Conservation (phyloP, 2,329 filamentous ascomycete genomes). For the Alternaria conjuncta region DNA sequence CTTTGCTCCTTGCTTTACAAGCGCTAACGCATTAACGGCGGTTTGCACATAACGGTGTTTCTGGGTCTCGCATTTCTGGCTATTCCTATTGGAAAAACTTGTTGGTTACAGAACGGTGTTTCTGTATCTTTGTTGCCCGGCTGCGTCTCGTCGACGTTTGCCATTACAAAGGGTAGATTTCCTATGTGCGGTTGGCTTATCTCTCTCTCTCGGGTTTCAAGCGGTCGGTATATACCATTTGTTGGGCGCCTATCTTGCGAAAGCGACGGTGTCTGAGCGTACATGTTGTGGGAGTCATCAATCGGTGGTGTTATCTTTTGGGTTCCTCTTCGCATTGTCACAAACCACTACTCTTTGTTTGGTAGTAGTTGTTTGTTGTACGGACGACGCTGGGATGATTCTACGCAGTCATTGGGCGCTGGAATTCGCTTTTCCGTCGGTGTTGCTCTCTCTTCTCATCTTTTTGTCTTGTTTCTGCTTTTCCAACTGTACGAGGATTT, state of each 20-base stretch:
- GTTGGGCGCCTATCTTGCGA: slow-evolving; percentile 46
- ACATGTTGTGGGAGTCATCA: slow-evolving; percentile 31
- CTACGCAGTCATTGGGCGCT: slow-evolving; percentile 43
- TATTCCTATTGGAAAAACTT: slow-evolving; percentile 44
- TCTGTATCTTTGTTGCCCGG: slow-evolving; percentile 45
- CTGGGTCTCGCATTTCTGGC: slow-evolving; percentile 43
- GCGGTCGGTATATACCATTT: slow-evolving; percentile 51
- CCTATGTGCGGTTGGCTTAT: slow-evolving; percentile 46
- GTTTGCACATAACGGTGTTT: slow-evolving; percentile 49
- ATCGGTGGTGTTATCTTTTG: not conserved
- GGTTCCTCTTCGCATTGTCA: slow-evolving; percentile 45
- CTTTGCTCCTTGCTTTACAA: slow-evolving; percentile 45
- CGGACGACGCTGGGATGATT: slow-evolving; percentile 50
- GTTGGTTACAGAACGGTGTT: slow-evolving; percentile 43
- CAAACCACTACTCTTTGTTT: not conserved
- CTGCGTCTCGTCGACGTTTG: slow-evolving; percentile 21
- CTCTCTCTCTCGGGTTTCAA: slow-evolving; percentile 27
- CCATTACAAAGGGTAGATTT: slow-evolving; percentile 49
- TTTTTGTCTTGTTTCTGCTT: slow-evolving; percentile 15
- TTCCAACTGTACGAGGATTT: slow-evolving; percentile 45
- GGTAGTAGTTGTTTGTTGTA: not conserved
- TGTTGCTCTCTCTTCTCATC: slow-evolving; percentile 1
- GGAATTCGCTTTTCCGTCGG: slow-evolving; percentile 29
- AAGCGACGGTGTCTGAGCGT: slow-evolving; percentile 46
- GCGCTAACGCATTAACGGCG: slow-evolving; percentile 50